Conservation (phyloP, 2,329 filamentous ascomycete species). For the Colletotrichum lupini region DNA sequence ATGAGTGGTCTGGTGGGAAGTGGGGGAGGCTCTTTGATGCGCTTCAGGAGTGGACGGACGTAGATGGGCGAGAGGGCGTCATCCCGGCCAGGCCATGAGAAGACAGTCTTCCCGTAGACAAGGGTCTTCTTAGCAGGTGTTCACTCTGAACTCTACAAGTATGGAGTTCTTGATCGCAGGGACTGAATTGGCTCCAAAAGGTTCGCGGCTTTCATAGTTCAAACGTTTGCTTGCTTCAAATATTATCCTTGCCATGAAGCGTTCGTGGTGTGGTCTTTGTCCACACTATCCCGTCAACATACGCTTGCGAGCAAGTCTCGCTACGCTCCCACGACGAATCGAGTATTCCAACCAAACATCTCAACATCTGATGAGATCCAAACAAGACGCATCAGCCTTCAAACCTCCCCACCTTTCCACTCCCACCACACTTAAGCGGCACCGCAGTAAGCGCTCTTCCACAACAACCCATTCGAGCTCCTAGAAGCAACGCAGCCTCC, state of each 20-base stretch:
- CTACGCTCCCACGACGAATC: too few species aligned
- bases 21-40: conserved; percentile 63
- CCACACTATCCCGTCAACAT: background rate
- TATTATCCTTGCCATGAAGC: background rate
- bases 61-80: conserved; percentile 35
- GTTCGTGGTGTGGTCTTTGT: background rate
- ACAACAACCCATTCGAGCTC: conserved; percentile 3
- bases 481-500: conserved; percentile 3
- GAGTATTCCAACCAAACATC: too few species aligned
- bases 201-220: background rate
- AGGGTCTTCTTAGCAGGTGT: background rate
- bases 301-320: background rate
- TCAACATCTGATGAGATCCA: background rate
- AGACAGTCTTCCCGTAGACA: background rate
- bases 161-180: too few species aligned
- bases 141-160: background rate
- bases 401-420: background rate
- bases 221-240: background rate
- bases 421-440: background rate
- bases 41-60: conserved; percentile 48
- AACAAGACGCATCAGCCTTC: too few species aligned
- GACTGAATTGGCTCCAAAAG: background rate
- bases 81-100: background rate
- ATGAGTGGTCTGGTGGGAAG: conserved; percentile 59
- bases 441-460: conserved; percentile 19